phyloP scores from a whole-genome alignment of 2,329 filamentous ascomycete species.

The Fusarium temperatum region DNA sequence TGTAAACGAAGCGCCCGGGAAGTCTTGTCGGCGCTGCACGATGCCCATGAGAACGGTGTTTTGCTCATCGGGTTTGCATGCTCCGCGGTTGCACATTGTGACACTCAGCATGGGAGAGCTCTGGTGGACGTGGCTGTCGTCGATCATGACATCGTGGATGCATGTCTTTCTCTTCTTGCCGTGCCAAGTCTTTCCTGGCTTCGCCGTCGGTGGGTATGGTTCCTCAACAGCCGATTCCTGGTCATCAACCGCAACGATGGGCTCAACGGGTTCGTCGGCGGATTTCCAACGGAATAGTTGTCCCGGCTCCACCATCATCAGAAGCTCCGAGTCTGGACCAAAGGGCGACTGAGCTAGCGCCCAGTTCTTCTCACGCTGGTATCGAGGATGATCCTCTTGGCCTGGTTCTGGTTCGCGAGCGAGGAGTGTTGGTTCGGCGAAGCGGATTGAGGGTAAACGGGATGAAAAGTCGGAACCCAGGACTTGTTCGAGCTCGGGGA shows the following conservation, averaged over 20 bases:
- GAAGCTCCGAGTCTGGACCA: constrained; percentile 7
- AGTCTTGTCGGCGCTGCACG: constrained; percentile 32
- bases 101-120: constrained; percentile 35
- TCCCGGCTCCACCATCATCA: constrained; percentile 33
- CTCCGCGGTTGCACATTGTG: constrained; percentile 32
- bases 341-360: constrained; percentile 30
- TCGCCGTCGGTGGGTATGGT: constrained; percentile 15
- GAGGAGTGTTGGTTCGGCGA: constrained; percentile 14
- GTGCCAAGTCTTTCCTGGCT: constrained; percentile 24
- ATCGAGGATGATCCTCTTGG: constrained; percentile 19
- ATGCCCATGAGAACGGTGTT: constrained; percentile 36
- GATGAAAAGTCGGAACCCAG: constrained; percentile 12
- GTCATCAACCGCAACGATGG: background rate
- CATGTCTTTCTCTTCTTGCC: constrained; percentile 10
- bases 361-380: constrained; percentile 38
- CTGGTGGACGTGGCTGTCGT: constrained; percentile 29
- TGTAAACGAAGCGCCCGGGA: background rate
- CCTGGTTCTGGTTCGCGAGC: constrained; percentile 16
- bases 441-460: constrained; percentile 18
- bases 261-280: constrained; percentile 11
- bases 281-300: constrained; percentile 24
- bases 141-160: constrained; percentile 30
- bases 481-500: constrained; percentile 24
- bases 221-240: constrained; percentile 22
- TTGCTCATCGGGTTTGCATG: constrained; percentile 19